Percentiles rank a stretch among this genome's conserved stretches.
phyloP scores from a whole-genome alignment of 2,329 filamentous ascomycete genomes.

The Hypomyces perniciosus region DNA sequence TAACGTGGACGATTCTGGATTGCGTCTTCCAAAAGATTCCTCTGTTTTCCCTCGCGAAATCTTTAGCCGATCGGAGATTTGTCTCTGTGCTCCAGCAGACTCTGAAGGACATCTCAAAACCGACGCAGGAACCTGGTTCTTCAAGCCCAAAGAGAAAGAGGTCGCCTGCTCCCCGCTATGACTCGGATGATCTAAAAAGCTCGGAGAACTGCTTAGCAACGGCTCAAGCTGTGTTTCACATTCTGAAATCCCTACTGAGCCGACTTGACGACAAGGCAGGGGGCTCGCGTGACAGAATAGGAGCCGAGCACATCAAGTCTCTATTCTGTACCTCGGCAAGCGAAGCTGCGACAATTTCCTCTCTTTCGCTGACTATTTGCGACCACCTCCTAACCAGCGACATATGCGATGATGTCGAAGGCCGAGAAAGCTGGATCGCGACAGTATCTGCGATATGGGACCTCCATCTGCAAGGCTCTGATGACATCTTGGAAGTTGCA shows the following conservation, averaged over 20 bases:
- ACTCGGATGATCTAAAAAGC: slow-evolving; percentile 35
- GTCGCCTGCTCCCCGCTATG: slow-evolving; percentile 29
- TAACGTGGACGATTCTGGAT: slow-evolving; percentile 57
- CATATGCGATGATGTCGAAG: slow-evolving; percentile 28
- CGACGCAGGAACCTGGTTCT: slow-evolving; percentile 15
- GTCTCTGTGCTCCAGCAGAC: slow-evolving; percentile 59
- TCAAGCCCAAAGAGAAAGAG: slow-evolving; percentile 41
- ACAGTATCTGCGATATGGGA: slow-evolving; percentile 45
- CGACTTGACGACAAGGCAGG: slow-evolving; percentile 34
- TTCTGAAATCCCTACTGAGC: slow-evolving; percentile 40
- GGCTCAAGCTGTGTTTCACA: slow-evolving; percentile 42
- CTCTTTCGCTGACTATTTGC: slow-evolving; percentile 42
- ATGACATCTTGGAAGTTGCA: slow-evolving; percentile 45
- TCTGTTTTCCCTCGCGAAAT: slow-evolving; percentile 61
- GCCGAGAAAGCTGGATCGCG: slow-evolving; percentile 42
- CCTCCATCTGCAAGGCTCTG: slow-evolving; percentile 44
- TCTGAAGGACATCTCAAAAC: slow-evolving; percentile 49
- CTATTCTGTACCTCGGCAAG: slow-evolving; percentile 46
- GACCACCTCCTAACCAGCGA: slow-evolving; percentile 30
- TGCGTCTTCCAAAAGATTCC: slow-evolving; percentile 61
- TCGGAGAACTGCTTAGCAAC: slow-evolving; percentile 38
- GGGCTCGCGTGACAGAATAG: slow-evolving; percentile 42
- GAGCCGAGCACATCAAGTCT: slow-evolving; percentile 52
- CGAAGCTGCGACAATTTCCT: slow-evolving; percentile 41
- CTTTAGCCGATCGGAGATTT: slow-evolving; percentile 65